Base-by-base conservation (phyloP, 495 filamentous ascomycete species). In the Ramalina peruviana region DNA sequence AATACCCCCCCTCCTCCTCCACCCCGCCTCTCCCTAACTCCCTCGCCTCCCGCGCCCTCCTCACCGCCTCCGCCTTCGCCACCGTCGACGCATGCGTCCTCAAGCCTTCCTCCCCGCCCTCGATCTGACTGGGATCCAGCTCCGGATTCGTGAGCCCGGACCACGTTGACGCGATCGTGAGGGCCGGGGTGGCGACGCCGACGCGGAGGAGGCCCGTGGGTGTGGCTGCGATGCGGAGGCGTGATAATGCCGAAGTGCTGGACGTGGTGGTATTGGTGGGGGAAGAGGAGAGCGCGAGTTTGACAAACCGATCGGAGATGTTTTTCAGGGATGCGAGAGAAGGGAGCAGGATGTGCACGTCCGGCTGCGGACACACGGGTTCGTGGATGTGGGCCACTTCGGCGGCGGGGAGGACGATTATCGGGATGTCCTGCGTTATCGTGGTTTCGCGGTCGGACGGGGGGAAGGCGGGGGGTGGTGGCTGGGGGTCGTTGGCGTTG, bases 351-450 rank as follows among this genome's bases (percentile, higher is more conserved):
- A 98, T 90, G 66, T 97, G 84, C 1, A 94, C 88, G 60, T 98
- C 90, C 39, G 90, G 88, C 58, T 96, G 88, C 20, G 86, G 81
- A 46, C 87, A 86, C 47, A 78, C 79, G 13, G 92, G 92, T 65
- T 98, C 89, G 63, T 89, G 86, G 37, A 96, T 80, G 13, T 78
- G 83, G 48, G 88, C 84, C 1, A 98, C 86, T 0, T 79, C 81
- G 16, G 78, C 74, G 1, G 84, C 76, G 54, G 82, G 81, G 4
- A 98, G 76, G 4, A 98, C 87, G 4, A 87, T 80, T 44, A 96
- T 80, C n/a, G 93, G 92, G 23, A 97, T 78, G 64, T 96, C 88
- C 60, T 98, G 93, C n/a, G 88, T 94, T 57, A 98, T 81, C 58
- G 86, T 71, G 36, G 87, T 90, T 62, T 94, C 87, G 55, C 81